Evolutionary conservation across 768 basidiomycete species (phyloP), one percentile per base, ranked within the genome.

Genomic region (Rhizopogon salebrosus): DNA sequence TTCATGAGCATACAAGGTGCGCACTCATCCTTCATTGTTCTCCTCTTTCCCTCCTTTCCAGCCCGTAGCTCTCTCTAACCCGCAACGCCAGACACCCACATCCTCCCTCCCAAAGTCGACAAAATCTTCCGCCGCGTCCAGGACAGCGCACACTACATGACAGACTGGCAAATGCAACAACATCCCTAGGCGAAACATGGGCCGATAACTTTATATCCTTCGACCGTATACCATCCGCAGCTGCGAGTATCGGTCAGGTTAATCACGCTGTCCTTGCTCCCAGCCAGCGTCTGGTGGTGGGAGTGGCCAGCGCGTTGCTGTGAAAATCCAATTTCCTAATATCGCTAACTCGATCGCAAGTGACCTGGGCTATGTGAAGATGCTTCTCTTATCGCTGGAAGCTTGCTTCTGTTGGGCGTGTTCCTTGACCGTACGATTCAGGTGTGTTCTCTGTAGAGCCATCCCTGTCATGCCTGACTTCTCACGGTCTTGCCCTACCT

Each of bases 1-100:
- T 99, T 98, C 63, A 78, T 98, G 77, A 95, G 93, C 64, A 98
- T 98, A 29, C 97, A 99, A 78, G 94, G 84, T 82, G 18, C 13
- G 68, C 56, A 6, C 37, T 3, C 14, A 22, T 20, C 4, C 3
- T 6, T 20, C 13, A 20, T 29, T 42, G 1, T 14, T 20, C 10
- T 10, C 8, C 8, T 29, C 29, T 10, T 31, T 13, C 11, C 29
- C 6, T 6, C 50, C 24, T 29, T 27, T n/a, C n/a, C n/a, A n/a
- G 24, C 3, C 9, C 3, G 7, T 40, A 3, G n/a, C 20, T 55
- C 16, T n/a, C n/a, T 53, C 46, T 46, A 14, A 49, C 16, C 13
- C 13, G 18, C 31, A 27, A n/a, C 16, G 24, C 8, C 45, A 98
- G 95, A 99, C 67, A 89, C 92, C 0, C 87, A 95, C 57, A 72